phyloP scores from a whole-genome alignment of 2,329 filamentous ascomycete genomes.

The Scopulariopsis brevicaulis region DNA sequence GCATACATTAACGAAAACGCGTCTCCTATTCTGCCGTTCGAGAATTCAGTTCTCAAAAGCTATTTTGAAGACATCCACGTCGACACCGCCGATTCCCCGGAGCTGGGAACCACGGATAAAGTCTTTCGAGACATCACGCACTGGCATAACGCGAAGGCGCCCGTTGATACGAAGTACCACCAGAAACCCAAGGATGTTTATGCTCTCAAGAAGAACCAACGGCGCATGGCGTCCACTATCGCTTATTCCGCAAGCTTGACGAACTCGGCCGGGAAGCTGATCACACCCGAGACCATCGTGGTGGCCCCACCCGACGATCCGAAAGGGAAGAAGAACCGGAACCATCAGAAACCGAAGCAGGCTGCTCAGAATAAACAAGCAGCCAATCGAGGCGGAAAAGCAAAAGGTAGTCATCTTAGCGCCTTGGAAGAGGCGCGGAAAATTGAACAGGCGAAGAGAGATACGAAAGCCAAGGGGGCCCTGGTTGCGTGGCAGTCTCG shows the following conservation, averaged over 20 bases:
- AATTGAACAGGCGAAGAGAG: slow-evolving; percentile 19
- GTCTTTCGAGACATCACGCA: slow-evolving; percentile 39
- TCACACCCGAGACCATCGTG: not conserved
- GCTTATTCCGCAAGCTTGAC: slow-evolving; percentile 61
- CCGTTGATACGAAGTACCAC: slow-evolving; percentile 27
- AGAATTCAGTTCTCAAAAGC: slow-evolving; percentile 24
- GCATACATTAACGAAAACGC: not conserved
- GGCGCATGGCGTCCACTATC: slow-evolving; percentile 55
- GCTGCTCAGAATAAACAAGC: not conserved
- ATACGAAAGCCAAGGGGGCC: slow-evolving; percentile 16
- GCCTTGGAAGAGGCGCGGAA: slow-evolving; percentile 20
- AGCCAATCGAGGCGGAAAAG: not conserved
- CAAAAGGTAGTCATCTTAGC: slow-evolving; percentile 21
- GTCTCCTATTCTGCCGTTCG: not conserved
- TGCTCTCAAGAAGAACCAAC: slow-evolving; percentile 41
- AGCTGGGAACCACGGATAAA: slow-evolving; percentile 13
- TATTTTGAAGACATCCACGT: slow-evolving; percentile 31
- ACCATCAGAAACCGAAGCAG: not conserved
- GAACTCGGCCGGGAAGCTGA: slow-evolving; percentile 40
- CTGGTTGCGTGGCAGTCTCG: slow-evolving; percentile 30
- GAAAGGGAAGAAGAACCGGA: not conserved
- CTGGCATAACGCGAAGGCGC: slow-evolving; percentile 50
- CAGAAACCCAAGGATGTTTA: slow-evolving; percentile 14
- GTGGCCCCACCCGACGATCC: not conserved
- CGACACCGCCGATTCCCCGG: slow-evolving; percentile 14